These are phyloP conservation scores for Epipyxis sp. DNA, from an alignment of 108 stramenopile genomes.

Conservation along the genomic window DNA sequence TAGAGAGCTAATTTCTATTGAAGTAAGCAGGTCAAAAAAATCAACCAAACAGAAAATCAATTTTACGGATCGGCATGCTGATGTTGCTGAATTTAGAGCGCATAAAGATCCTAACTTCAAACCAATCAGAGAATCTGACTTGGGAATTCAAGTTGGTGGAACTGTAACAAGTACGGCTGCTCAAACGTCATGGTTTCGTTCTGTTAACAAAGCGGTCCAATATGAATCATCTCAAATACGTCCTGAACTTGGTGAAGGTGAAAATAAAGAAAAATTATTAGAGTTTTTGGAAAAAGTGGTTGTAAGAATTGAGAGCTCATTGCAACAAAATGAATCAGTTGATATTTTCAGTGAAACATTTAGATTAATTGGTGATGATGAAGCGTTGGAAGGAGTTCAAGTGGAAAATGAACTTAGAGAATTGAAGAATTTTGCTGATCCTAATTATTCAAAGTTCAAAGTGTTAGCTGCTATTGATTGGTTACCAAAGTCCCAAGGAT, in stretches of 20 bases:
- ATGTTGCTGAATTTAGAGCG: slow-evolving; percentile 49
- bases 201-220: slow-evolving; percentile 53
- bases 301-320: slow-evolving; percentile 54
- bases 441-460: slow-evolving; percentile 55
- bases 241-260: background rate
- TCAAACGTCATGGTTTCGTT: slow-evolving; percentile 58
- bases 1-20: slow-evolving; percentile 40
- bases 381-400: slow-evolving; percentile 29
- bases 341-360: slow-evolving; percentile 55
- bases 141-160: slow-evolving; percentile 40
- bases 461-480: slow-evolving; percentile 52
- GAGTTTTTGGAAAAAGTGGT: slow-evolving; percentile 34
- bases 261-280: background rate
- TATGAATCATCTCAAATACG: slow-evolving; percentile 35
- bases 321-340: slow-evolving; percentile 68
- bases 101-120: slow-evolving; percentile 54
- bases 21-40: slow-evolving; percentile 41
- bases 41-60: slow-evolving; percentile 39
- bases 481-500: slow-evolving; percentile 50
- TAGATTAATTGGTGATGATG: slow-evolving; percentile 40
- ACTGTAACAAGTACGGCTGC: slow-evolving; percentile 34
- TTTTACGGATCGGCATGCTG: slow-evolving; percentile 43
- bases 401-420: slow-evolving; percentile 57
- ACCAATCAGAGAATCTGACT: slow-evolving; percentile 41
- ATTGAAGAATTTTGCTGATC: slow-evolving; percentile 60